These are phyloP conservation scores for Rubroboletus satanas DNA, from an alignment of 768 basidiomycete species.

Conservation along the genomic window DNA sequence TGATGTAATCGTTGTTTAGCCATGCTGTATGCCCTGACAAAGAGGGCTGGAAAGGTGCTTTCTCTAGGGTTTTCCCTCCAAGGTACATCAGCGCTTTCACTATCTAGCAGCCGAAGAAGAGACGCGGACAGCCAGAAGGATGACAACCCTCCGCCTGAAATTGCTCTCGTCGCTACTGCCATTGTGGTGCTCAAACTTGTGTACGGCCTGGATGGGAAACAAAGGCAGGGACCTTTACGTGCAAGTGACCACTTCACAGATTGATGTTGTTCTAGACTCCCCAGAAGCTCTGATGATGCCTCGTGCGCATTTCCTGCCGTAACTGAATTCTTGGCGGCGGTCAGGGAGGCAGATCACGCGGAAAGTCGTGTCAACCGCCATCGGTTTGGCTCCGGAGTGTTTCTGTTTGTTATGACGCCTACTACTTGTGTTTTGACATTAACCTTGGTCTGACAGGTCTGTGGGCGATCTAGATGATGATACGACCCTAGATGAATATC, in stretches of 20 bases:
- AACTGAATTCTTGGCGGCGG: slow-evolving; percentile 43
- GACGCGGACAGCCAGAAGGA: slow-evolving; percentile 48
- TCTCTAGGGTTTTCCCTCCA: slow-evolving; percentile 61
- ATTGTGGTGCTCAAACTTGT: slow-evolving; percentile 79
- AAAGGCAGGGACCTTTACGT: slow-evolving; percentile 41
- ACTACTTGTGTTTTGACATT: slow-evolving; percentile 1
- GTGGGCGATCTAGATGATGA: slow-evolving; percentile 51
- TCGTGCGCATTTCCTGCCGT: slow-evolving; percentile 54
- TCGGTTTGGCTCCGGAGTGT: slow-evolving; percentile 42
- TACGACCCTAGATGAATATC: slow-evolving; percentile 56
- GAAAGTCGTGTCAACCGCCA: slow-evolving; percentile 29
- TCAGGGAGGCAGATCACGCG: slow-evolving; percentile 38
- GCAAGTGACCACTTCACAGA: slow-evolving; percentile 1
- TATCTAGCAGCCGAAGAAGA: slow-evolving; percentile 32
- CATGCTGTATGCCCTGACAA: slow-evolving; percentile 59
- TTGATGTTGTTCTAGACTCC: slow-evolving; percentile 36
- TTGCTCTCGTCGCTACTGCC: slow-evolving; percentile 53
- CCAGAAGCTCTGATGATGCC: slow-evolving; percentile 48
- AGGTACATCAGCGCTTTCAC: slow-evolving; percentile 44
- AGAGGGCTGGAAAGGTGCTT: slow-evolving; percentile 52
- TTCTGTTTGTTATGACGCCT: slow-evolving; percentile 41
- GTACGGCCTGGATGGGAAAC: slow-evolving; percentile 74
- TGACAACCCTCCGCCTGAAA: slow-evolving; percentile 68
- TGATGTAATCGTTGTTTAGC: slow-evolving; percentile 34
- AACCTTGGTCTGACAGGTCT: slow-evolving; percentile 37